Conservation (phyloP, 345 rosid genomes). For the Syzygium aromaticum region DNA sequence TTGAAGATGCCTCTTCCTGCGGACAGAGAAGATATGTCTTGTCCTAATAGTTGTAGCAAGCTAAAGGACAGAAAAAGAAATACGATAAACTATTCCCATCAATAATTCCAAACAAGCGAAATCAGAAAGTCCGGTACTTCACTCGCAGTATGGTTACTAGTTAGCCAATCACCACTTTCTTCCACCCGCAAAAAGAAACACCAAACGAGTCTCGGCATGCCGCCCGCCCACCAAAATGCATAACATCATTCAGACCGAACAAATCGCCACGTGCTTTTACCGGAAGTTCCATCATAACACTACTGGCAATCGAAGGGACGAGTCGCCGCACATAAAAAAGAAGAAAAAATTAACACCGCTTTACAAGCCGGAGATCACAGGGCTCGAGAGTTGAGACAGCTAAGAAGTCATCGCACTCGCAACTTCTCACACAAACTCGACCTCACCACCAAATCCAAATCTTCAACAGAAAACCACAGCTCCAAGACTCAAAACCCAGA, state of each 20-base stretch:
- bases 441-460: background rate
- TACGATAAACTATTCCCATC: background rate
- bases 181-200: background rate
- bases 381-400: background rate
- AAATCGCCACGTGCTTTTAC: background rate
- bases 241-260: background rate
- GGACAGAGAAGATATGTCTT: background rate
- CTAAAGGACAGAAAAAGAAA: background rate
- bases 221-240: background rate
- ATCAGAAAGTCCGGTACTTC: background rate
- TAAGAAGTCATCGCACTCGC: background rate
- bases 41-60: background rate
- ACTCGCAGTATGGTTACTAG: background rate
- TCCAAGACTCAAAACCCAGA: background rate
- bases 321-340: background rate
- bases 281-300: background rate
- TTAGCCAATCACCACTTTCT: background rate
- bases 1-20: background rate
- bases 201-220: background rate
- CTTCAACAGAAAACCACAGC: background rate
- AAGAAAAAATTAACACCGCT: background rate
- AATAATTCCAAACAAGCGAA: background rate
- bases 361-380: background rate
- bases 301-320: background rate
- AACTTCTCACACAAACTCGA: background rate